Percentiles rank a stretch among this genome's conserved stretches.
phyloP scores from a whole-genome alignment of 768 basidiomycete species.

The Pilatotrama ljubarskyi region DNA sequence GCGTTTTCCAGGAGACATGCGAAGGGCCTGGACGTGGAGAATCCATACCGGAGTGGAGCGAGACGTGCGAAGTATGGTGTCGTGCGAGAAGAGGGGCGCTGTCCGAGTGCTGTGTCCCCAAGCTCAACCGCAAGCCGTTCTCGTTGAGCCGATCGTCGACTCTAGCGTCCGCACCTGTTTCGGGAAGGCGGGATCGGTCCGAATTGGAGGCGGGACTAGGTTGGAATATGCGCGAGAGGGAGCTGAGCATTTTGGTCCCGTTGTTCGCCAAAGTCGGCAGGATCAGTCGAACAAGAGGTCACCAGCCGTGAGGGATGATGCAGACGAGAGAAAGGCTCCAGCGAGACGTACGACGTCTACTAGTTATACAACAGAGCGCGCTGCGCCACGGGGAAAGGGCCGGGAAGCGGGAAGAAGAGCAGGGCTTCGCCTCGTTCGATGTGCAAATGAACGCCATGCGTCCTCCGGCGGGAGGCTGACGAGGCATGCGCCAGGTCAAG shows the following conservation, averaged over 20 bases:
- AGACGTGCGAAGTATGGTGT: slow-evolving; percentile 3
- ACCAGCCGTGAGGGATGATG: neutral
- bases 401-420: slow-evolving; percentile 8
- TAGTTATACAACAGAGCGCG: slow-evolving; percentile 10
- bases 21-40: slow-evolving; percentile 16
- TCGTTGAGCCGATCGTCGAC: neutral
- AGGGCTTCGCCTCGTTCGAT: slow-evolving; percentile 11
- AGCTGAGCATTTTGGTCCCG: slow-evolving; percentile 17
- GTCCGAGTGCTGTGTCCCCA: slow-evolving; percentile 9
- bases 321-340: neutral
- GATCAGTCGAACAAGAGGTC: neutral
- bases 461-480: slow-evolving; percentile 7
- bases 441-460: slow-evolving; percentile 16
- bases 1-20: slow-evolving; percentile 25
- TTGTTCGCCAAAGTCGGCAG: neutral
- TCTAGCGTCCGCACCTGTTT: neutral
- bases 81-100: slow-evolving; percentile 15
- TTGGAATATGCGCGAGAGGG: slow-evolving; percentile 20
- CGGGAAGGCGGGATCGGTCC: slow-evolving; percentile 6
- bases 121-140: neutral
- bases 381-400: slow-evolving; percentile 14
- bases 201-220: slow-evolving; percentile 4
- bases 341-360: neutral
- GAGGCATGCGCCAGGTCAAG: neutral
- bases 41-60: slow-evolving; percentile 1